Evolutionary conservation across 1,139 yeast genomes (phyloP), one percentile per base, ranked within the genome.

Genomic region (Hanseniaspora uvarum): DNA sequence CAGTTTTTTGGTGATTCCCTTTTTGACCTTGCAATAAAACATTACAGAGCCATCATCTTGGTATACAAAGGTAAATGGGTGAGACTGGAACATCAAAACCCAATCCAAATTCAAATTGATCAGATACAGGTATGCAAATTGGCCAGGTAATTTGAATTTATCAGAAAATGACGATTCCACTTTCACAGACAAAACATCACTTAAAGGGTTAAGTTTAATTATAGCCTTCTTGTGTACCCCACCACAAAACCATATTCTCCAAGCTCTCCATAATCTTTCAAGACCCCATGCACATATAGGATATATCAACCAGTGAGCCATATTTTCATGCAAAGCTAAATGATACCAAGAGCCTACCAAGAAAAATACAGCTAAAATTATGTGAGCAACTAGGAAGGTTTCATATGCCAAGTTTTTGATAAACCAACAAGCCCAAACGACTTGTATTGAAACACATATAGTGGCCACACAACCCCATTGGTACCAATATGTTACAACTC

Each of bases 301-400:
- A 16, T 82, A 77, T 61, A 71, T 71, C 59, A 69, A 70, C 68
- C 70, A 78, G 47, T 71, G 67, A 46, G 70, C 67, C 60, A 70
- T 78, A 0, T 70, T 73, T 40, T 70, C 68, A 14, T 66, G 64
- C 4, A 14, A 14, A 10, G 63, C 64, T 51, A 73, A 66, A 62
- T 86, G 94, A 44, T 69, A 65, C 78, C 80, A 84, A 4, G 78
- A 73, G 21, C 81, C 83, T 57, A 74, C 73, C 28, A 82, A 60
- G 60, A 80, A 78, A 44, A 77, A 59, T 1, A 72, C 70, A 1
- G 80, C 87, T 55, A 83, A 64, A 2, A 77, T 48, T 49, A 83
- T 71, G 64, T 86, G 95, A 24, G 70, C 49, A 24, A 70, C 60
- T 31, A 83, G 61, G 67, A 86, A 86, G 11, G 76, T 41, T 62